Conservation (phyloP, 2,329 filamentous ascomycete genomes). For the Alternaria conjuncta region DNA sequence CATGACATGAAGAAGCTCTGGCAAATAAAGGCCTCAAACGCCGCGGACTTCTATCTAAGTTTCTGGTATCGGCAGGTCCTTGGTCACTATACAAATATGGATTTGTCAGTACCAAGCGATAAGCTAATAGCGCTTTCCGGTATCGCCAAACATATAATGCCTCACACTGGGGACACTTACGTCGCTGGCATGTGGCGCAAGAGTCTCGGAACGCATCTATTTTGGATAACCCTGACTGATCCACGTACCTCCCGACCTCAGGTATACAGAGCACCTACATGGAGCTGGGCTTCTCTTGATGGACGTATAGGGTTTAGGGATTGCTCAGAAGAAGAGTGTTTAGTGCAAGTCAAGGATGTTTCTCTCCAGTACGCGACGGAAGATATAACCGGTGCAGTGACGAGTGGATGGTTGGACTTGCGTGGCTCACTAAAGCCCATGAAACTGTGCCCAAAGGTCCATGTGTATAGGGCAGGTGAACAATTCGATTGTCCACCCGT, state of each 20-base stretch:
- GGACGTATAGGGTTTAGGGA: not conserved
- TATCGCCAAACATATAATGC: conserved; percentile 11
- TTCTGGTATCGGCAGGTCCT: not conserved
- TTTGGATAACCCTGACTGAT: not conserved
- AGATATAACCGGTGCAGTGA: conserved; percentile 12
- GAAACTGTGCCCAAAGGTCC: not conserved
- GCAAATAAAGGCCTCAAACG: not conserved
- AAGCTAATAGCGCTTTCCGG: conserved; percentile 18
- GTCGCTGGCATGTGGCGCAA: conserved; percentile 18
- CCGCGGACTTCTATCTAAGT: not conserved
- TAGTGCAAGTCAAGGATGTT: conserved; percentile 11
- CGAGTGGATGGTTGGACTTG: conserved; percentile 11
- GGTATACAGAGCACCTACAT: conserved; percentile 18
- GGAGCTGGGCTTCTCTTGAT: conserved; percentile 22
- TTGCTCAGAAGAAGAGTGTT: not conserved
- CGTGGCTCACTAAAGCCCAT: conserved; percentile 2
- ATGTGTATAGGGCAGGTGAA: not conserved
- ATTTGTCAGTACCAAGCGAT: conserved; percentile 5
- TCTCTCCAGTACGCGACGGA: conserved; percentile 6
- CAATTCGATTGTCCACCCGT: not conserved
- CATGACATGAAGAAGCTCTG: not conserved
- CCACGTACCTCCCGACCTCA: not conserved
- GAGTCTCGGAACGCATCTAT: not conserved
- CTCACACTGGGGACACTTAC: conserved; percentile 2
- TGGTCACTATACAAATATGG: not conserved